phyloP scores from a whole-genome alignment of 306 rosid genomes.

The Malus sylvestris region DNA sequence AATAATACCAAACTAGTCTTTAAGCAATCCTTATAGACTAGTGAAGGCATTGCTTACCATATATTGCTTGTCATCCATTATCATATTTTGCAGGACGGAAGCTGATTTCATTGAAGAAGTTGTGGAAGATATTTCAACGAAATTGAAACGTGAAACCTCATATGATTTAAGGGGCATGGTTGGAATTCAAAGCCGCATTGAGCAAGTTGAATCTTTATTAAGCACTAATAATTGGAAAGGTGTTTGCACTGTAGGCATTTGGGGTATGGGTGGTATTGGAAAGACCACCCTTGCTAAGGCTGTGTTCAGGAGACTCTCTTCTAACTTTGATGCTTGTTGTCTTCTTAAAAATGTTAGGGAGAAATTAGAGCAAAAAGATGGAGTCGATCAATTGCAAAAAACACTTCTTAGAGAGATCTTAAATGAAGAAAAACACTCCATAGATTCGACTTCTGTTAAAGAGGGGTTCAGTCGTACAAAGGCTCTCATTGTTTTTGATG shows the following conservation, averaged over 20 bases:
- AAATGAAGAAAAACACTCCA: neutral
- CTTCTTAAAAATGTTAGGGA: constrained; percentile 10
- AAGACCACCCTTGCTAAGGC: neutral
- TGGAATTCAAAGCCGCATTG: neutral
- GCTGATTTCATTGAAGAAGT: neutral
- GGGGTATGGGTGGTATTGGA: constrained; percentile 21
- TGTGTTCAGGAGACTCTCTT: neutral
- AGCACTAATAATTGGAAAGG: neutral
- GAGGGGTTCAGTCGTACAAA: neutral
- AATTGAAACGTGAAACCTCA: neutral
- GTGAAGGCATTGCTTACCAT: neutral
- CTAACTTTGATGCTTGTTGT: neutral
- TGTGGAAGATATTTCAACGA: neutral
- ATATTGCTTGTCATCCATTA: neutral
- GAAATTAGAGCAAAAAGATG: neutral
- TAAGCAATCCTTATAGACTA: too few relatives aligned
- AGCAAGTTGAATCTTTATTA: neutral
- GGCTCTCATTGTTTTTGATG: neutral
- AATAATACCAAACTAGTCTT: too few relatives aligned
- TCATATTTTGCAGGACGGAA: neutral
- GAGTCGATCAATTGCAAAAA: neutral
- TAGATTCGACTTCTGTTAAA: neutral
- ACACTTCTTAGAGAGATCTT: neutral
- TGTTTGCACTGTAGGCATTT: constrained; percentile 1
- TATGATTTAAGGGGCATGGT: neutral